These are phyloP conservation scores for Selenicereus undatus DNA, from an alignment of 148 eudicot genomes.

Conservation along the genomic window DNA sequence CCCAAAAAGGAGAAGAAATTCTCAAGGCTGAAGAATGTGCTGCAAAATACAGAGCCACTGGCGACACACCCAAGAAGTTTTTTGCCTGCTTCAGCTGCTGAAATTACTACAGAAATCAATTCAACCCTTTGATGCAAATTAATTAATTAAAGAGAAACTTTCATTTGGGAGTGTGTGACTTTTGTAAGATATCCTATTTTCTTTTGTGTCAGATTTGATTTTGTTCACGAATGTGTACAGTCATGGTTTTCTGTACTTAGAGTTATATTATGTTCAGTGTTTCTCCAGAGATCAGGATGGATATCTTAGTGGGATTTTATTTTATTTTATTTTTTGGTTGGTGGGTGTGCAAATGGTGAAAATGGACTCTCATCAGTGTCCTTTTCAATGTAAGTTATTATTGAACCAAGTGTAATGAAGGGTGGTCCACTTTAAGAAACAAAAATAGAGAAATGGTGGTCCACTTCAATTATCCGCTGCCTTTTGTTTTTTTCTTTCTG, in stretches of 20 bases:
- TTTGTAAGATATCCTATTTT: neutral
- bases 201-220: neutral
- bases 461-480: no score
- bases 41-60: conserved; percentile 51
- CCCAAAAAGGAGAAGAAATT: conserved; percentile 46
- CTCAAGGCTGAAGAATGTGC: conserved; percentile 58
- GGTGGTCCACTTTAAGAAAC: neutral
- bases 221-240: conserved; percentile 24
- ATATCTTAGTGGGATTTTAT: neutral
- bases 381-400: neutral
- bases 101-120: neutral
- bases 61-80: conserved; percentile 39
- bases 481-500: no score
- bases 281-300: neutral
- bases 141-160: neutral
- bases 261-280: neutral
- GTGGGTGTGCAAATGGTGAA: neutral
- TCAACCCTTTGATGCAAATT: neutral
- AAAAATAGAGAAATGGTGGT: no score
- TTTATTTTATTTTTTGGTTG: neutral
- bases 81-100: conserved; percentile 39
- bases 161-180: neutral
- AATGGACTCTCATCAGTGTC: neutral
- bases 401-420: neutral
- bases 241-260: neutral